Evolutionary conservation across 306 rosid genomes (phyloP).

Genomic region (Comarum palustre): DNA sequence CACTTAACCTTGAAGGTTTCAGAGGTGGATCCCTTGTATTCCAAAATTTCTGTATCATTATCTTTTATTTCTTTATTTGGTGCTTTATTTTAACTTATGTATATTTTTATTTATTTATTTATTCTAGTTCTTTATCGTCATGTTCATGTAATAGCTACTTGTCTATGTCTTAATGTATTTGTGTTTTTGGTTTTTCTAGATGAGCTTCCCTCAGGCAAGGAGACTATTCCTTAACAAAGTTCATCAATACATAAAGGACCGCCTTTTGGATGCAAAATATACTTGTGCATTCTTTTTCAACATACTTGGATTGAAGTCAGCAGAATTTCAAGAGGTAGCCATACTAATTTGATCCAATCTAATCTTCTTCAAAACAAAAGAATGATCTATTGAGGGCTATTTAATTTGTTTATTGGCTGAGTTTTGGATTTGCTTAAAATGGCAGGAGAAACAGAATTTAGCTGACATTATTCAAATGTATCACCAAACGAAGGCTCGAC

Average conservation of each 20-base stretch:
- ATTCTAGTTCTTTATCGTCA: not conserved
- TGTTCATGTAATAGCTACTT: constrained; percentile 15
- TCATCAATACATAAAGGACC: constrained; percentile 86
- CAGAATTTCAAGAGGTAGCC: constrained; percentile 72
- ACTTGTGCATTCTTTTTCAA: constrained; percentile 73
- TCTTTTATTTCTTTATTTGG: constrained; percentile 1
- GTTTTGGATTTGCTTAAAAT: constrained; percentile 32
- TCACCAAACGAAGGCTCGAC: constrained; percentile 74
- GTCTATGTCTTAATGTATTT: constrained; percentile 22
- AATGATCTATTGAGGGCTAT: constrained; percentile 18
- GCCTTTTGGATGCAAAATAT: constrained; percentile 87
- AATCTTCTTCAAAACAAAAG: no score
- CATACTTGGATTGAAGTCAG: constrained; percentile 51
- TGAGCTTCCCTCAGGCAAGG: constrained; percentile 70
- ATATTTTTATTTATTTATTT: not conserved
- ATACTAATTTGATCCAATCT: not conserved
- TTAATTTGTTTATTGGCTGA: constrained; percentile 12
- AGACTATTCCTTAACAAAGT: constrained; percentile 69
- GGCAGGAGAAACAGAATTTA: constrained; percentile 75
- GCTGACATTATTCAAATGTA: constrained; percentile 87
- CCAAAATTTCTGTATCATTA: constrained; percentile 21
- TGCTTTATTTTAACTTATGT: constrained; percentile 13
- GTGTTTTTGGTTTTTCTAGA: constrained; percentile 54
- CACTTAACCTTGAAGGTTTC: constrained; percentile 78
- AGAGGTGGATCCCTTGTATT: constrained; percentile 48